Evolutionary conservation across 805 yeast species (phyloP).

Genomic region (Monosporozyma solicola): DNA sequence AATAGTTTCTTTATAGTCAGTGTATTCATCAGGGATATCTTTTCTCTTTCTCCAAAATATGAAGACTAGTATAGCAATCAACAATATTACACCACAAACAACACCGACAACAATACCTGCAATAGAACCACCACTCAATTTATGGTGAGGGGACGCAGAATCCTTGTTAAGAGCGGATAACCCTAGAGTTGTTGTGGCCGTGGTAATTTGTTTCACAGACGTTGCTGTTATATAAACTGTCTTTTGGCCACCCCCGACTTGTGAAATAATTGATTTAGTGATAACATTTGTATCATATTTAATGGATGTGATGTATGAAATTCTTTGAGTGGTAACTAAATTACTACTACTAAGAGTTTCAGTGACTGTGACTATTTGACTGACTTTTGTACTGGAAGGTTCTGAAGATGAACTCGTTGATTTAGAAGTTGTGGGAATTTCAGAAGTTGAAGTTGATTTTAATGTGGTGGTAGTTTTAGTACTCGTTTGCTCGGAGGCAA

Average conservation of each 20-base stretch:
- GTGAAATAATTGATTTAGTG: conserved; percentile 20
- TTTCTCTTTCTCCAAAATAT: conserved; percentile 33
- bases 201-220: conserved; percentile 16
- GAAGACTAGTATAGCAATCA: conserved; percentile 33
- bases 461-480: conserved; percentile 2
- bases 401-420: conserved; percentile 3
- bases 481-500: neutral
- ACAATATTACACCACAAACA: conserved; percentile 34
- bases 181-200: conserved; percentile 4
- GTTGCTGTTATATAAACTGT: conserved; percentile 24
- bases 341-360: conserved; percentile 7
- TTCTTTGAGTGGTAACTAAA: conserved; percentile 10
- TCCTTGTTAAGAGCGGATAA: conserved; percentile 2
- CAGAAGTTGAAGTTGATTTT: conserved; percentile 7
- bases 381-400: conserved; percentile 6
- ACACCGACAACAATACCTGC: conserved; percentile 56
- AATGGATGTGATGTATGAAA: conserved; percentile 11
- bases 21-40: conserved; percentile 30
- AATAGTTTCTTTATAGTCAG: conserved; percentile 31
- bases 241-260: conserved; percentile 12
- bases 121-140: conserved; percentile 39
- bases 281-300: conserved; percentile 18
- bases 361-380: conserved; percentile 7
- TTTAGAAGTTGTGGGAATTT: conserved; percentile 2
- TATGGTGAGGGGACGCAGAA: conserved; percentile 1